Percentiles rank a stretch among this genome's conserved stretches.
phyloP scores from a whole-genome alignment of 2,329 filamentous ascomycete genomes.

The Coniochaeta prunicola region DNA sequence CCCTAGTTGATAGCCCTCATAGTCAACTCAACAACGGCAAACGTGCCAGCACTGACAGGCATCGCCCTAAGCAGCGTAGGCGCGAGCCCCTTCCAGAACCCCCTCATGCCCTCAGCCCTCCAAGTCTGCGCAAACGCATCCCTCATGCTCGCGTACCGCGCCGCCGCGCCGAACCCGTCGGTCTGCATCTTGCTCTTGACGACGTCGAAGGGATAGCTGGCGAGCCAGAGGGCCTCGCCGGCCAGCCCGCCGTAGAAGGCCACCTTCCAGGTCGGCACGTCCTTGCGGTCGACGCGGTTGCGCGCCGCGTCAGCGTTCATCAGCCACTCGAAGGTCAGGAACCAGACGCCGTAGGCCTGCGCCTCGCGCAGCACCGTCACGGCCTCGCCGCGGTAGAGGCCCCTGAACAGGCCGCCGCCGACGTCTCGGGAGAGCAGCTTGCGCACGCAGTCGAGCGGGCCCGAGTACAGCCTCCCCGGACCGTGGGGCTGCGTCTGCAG shows the following conservation, averaged over 20 bases:
- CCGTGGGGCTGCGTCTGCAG: conserved; percentile 95
- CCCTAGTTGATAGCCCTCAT: conserved; percentile 50
- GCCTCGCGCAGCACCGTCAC: conserved; percentile 87
- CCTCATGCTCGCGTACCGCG: conserved; percentile 74
- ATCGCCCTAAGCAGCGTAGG: conserved; percentile 90
- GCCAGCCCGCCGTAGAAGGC: conserved; percentile 89
- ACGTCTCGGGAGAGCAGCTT: conserved; percentile 56
- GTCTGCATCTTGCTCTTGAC: conserved; percentile 99
- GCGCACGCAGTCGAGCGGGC: conserved; percentile 83
- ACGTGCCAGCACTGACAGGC: conserved; percentile 97
- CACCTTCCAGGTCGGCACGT: conserved; percentile 78
- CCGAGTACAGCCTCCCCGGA: conserved; percentile 66
- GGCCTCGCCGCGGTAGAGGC: conserved; percentile 78
- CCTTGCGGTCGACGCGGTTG: conserved; percentile 66
- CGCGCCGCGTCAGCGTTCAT: conserved; percentile 85
- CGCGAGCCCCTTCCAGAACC: conserved; percentile 92
- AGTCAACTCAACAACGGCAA: conserved; percentile 71
- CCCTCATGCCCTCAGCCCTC: conserved; percentile 65
- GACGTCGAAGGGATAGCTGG: conserved; percentile 92
- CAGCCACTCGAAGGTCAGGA: conserved; percentile 88
- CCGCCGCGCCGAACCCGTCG: conserved; percentile 71
- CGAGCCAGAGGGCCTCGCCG: conserved; percentile 88
- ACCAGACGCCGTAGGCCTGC: conserved; percentile 94
- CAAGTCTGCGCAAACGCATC: conserved; percentile 85
- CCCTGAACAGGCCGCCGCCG: conserved; percentile 60